Conservation (phyloP, 2,329 filamentous ascomycete genomes). For the Sarocladium oryzae region DNA sequence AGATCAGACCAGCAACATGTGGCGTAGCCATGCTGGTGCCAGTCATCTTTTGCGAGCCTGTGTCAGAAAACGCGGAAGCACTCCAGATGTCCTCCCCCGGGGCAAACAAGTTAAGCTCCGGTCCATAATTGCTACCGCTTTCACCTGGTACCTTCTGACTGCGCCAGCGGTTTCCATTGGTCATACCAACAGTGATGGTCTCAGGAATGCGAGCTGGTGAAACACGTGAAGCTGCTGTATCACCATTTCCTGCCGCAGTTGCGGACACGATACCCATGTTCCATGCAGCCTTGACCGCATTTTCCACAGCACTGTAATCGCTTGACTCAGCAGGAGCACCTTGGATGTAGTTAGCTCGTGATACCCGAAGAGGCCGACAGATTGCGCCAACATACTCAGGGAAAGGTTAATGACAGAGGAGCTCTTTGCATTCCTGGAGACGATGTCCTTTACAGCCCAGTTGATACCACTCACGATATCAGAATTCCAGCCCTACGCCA, state of each 20-base stretch:
- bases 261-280: conserved; percentile 41
- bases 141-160: conserved; percentile 41
- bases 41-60: not conserved
- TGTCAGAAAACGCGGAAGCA: not conserved
- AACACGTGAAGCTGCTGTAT: conserved; percentile 22
- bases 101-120: conserved; percentile 42
- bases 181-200: conserved; percentile 28
- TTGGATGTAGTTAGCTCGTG: not conserved
- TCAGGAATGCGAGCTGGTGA: conserved; percentile 26
- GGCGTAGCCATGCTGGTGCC: conserved; percentile 56
- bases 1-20: conserved; percentile 51
- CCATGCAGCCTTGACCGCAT: conserved; percentile 39
- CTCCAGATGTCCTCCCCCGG: conserved; percentile 32
- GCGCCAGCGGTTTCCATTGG: conserved; percentile 30
- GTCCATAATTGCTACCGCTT: conserved; percentile 45
- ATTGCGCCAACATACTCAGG: conserved; percentile 29
- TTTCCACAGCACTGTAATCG: conserved; percentile 38
- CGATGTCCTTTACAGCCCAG: conserved; percentile 39
- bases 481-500: conserved; percentile 18
- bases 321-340: conserved; percentile 4
- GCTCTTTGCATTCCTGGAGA: conserved; percentile 28
- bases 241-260: conserved; percentile 49
- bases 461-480: conserved; percentile 29
- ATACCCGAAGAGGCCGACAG: not conserved
- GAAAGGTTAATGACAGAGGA: conserved; percentile 48